phyloP scores from a whole-genome alignment of 495 filamentous ascomycete species.

The Extremus antarcticus region DNA sequence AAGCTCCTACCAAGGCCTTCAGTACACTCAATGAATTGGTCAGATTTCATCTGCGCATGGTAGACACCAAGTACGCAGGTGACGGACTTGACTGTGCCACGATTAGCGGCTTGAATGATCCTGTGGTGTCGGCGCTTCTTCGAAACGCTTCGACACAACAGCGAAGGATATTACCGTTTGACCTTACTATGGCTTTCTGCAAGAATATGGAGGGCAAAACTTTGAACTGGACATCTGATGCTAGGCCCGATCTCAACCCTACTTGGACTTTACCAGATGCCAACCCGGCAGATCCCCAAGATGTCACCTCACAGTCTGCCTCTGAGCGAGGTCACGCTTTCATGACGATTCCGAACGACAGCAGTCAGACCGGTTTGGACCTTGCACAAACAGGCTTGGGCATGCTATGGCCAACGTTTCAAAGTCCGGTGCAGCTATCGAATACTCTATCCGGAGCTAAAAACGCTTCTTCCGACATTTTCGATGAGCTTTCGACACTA shows the following conservation, averaged over 20 bases:
- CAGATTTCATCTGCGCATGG: slow-evolving; percentile 15
- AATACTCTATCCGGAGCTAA: neutral
- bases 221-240: neutral
- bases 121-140: neutral
- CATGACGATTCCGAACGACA: neutral
- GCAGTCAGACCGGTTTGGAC: neutral
- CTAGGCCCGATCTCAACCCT: neutral
- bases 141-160: neutral
- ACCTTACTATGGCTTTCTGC: neutral
- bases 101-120: neutral
- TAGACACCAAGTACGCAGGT: neutral
- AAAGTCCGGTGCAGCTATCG: neutral
- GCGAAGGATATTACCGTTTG: neutral
- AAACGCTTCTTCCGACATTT: slow-evolving; percentile 7
- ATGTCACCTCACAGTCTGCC: neutral
- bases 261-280: neutral
- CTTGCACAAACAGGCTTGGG: neutral
- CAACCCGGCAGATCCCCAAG: neutral
- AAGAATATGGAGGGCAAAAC: neutral
- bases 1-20: slow-evolving; percentile 38
- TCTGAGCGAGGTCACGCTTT: neutral
- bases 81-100: neutral
- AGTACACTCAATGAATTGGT: slow-evolving; percentile 53
- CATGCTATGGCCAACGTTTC: neutral
- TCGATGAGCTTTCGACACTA: slow-evolving; percentile 25